Evolutionary conservation across 345 rosid genomes (phyloP), one percentile per base, ranked within the genome.

Genomic region (Trapa bicornis): DNA sequence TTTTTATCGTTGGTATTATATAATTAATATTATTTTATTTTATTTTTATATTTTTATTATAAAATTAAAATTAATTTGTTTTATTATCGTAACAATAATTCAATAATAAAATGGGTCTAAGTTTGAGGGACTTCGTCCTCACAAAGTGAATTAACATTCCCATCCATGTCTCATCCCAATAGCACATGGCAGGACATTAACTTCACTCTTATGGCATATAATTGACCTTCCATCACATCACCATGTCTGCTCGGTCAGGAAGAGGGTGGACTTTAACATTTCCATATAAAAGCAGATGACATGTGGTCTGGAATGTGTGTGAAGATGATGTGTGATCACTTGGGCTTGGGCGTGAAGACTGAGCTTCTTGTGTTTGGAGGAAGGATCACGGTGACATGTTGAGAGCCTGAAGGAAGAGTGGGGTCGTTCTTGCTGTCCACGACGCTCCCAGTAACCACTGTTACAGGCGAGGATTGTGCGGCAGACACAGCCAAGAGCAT

Each of bases 221-320:
- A 54, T 58, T 11, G 35, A 58, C 63, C 32, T 10, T 58, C 38
- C 69, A 67, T 87, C 79, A 94, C 97, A 94, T 89, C 84, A 88
- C 99, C 48, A 94, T 83, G 82, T 94, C 99, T 69, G 91, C 97
- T 6, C 91, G 86, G 66, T 94, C 99, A 2, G 97, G 99, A 72
- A 91, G 83, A 32, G 97, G 97, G 78, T 22, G 29, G 29, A 22
- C 29, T 22, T 22, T 22, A 22, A 22, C 29, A 22, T 22, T 22
- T 22, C 29, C 29, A 22, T 22, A 22, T 22, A 22, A 22, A 22
- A 22, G 29, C 29, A 22, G 98, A 87, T 77, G 98, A 93, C 74
- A 82, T 93, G 37, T 89, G 98, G 98, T 75, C 83, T 61, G 96
- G 98, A 68, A 89, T 92, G 96, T 92, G 98, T 69, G 77, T 79